A percentile compares a stretch with the other conserved stretches of the same genome.
These are phyloP conservation scores for Tylopilus subfusipes DNA, from an alignment of 768 basidiomycete genomes.

Conservation along the genomic window DNA sequence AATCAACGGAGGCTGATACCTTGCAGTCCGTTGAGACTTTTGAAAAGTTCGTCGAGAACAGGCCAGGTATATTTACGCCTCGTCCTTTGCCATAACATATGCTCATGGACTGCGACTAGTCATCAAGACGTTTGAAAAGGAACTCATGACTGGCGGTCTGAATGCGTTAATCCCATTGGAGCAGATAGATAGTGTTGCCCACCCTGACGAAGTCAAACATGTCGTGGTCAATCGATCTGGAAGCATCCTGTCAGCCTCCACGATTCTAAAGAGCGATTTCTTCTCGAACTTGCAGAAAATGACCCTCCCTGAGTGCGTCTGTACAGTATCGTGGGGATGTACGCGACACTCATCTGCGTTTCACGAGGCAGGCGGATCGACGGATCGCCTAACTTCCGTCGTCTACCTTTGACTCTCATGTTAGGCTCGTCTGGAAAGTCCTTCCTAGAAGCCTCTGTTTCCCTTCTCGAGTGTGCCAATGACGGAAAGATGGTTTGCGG, in stretches of 20 bases:
- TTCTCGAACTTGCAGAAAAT: constrained; percentile 95
- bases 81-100: background rate
- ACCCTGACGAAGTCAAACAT: constrained; percentile 88
- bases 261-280: constrained; percentile 94
- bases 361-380: constrained; percentile 66
- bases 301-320: constrained; percentile 82
- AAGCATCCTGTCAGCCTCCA: constrained; percentile 81
- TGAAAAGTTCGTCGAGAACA: constrained; percentile 75
- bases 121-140: constrained; percentile 93
- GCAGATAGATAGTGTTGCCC: constrained; percentile 68
- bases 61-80: constrained; percentile 59
- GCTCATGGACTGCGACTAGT: constrained; percentile 43
- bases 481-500: constrained; percentile 71
- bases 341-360: constrained; percentile 2
- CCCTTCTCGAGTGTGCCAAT: constrained; percentile 34
- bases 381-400: constrained; percentile 91
- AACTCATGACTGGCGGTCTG: constrained; percentile 73
- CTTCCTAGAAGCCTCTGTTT: constrained; percentile 30
- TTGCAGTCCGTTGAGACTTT: constrained; percentile 71
- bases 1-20: constrained; percentile 77
- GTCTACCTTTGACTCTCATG: constrained; percentile 60
- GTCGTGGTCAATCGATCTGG: constrained; percentile 84
- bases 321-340: background rate
- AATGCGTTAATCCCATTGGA: constrained; percentile 81
- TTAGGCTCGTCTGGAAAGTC: constrained; percentile 25